These are phyloP conservation scores for Exophiala alcalophila DNA, from an alignment of 2,329 filamentous ascomycete species.

Conservation along the genomic window DNA sequence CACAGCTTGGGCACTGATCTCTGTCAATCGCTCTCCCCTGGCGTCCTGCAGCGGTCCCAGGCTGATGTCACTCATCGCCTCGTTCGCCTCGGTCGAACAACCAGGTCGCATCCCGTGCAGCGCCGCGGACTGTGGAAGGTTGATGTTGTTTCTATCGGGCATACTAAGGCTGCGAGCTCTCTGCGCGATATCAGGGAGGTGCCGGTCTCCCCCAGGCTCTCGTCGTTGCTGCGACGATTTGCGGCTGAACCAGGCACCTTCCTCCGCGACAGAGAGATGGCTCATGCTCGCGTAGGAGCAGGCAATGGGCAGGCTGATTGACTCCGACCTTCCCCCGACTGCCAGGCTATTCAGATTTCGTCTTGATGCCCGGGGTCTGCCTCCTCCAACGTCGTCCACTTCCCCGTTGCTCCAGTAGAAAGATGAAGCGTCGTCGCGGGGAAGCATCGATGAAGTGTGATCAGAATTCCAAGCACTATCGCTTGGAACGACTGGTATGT, in stretches of 20 bases:
- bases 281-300: conserved; percentile 10
- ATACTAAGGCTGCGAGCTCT: conserved; percentile 22
- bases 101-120: not conserved
- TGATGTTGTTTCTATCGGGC: conserved; percentile 6
- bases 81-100: conserved; percentile 14
- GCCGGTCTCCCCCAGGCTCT: not conserved
- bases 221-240: conserved; percentile 14
- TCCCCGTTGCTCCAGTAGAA: conserved; percentile 26
- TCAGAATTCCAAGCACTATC: no score
- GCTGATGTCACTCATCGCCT: conserved; percentile 24
- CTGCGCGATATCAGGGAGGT: not conserved
- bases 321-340: conserved; percentile 27
- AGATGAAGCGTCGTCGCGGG: conserved; percentile 25
- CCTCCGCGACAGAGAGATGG: conserved; percentile 12
- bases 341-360: conserved; percentile 28
- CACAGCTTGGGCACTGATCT: conserved; percentile 16
- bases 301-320: conserved; percentile 17
- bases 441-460: no score
- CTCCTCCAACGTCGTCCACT: not conserved
- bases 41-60: conserved; percentile 7
- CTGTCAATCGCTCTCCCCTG: conserved; percentile 20
- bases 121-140: not conserved
- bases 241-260: conserved; percentile 17
- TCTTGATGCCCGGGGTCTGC: not conserved
- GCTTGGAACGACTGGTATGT: no score